Evolutionary conservation across 2,329 filamentous ascomycete species (phyloP), one percentile per base, ranked within the genome.

Genomic region (Arthrinium puccinioides): DNA sequence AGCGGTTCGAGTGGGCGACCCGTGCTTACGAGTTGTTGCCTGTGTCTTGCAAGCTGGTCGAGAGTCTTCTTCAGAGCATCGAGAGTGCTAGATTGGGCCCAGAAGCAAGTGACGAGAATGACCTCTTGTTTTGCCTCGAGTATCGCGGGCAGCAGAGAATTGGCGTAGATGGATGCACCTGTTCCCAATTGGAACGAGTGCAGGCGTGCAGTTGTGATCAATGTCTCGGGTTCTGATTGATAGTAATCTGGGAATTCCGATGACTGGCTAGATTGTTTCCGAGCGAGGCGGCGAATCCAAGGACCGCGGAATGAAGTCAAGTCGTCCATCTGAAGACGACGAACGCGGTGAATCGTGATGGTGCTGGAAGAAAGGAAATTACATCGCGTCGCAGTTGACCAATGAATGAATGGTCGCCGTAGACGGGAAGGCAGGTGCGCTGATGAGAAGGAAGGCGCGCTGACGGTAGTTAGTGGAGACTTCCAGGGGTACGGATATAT

Each of bases 21-120:
- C 14, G 47, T 40, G 32, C 48, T 61, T 36, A 47, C 63, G 19
- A 26, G 61, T 60, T 50, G 67, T 62, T 49, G 49, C 2, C 62
- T 61, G 10, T 55, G 44, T 3, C 56, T 49, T 1, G 82, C 84
- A 8, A 92, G 68, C 36, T 64, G 64, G 11, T 67, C 58, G 1
- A 92, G 67, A 1, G 77, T 65, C 4, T 72, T 61, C 26, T 64
- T 67, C 10, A 92, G 62, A 1, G 69, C 69, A 4, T 70, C 62
- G 14, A 81, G 65, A 0, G 78, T 81, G 2, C 69, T 59, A 0
- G 84, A 89, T 0, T 66, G 63, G 0, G 85, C 79, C 84, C 85
- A 89, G 60, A 89, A 92, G 58, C 86, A 90, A 8, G 86, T 90
- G 6, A 88, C 82, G 28, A 92, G 69, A 41, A 88, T 75, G 20